These are phyloP conservation scores for Panellus pusillus DNA, from an alignment of 768 basidiomycete genomes.

Conservation along the genomic window DNA sequence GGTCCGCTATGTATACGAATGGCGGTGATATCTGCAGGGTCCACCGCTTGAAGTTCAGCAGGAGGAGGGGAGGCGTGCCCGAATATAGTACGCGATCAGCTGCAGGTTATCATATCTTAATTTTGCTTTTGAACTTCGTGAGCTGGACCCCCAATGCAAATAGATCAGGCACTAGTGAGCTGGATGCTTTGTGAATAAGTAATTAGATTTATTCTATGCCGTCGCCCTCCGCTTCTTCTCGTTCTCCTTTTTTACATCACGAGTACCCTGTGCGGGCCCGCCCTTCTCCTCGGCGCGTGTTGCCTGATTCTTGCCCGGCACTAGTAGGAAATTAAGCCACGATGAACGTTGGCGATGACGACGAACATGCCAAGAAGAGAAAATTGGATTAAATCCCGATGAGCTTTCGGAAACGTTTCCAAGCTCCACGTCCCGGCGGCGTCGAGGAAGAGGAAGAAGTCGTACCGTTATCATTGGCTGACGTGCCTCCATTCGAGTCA, in stretches of 20 bases:
- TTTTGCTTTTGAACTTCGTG: background rate
- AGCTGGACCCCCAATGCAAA: background rate
- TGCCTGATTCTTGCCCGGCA: constrained; percentile 26
- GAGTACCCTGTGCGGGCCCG: constrained; percentile 12
- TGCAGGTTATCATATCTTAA: no score
- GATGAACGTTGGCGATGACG: constrained; percentile 29
- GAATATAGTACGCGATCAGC: no score
- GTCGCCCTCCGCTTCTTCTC: constrained; percentile 52
- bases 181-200: constrained; percentile 9
- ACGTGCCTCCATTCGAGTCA: constrained; percentile 27
- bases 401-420: constrained; percentile 67
- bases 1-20: background rate
- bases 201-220: constrained; percentile 26
- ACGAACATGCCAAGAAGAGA: constrained; percentile 47
- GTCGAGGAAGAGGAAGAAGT: constrained; percentile 59
- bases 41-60: no score
- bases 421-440: constrained; percentile 59
- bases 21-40: background rate
- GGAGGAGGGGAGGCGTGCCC: no score
- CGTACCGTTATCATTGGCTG: constrained; percentile 70
- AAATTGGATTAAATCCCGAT: constrained; percentile 66
- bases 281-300: constrained; percentile 27
- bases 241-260: constrained; percentile 41
- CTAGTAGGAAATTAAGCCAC: constrained; percentile 27
- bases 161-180: constrained; percentile 16